Evolutionary conservation across 176 grass and related monocot genomes (phyloP), one percentile per base, ranked within the genome.

Genomic region (Aegilops tauschii): DNA sequence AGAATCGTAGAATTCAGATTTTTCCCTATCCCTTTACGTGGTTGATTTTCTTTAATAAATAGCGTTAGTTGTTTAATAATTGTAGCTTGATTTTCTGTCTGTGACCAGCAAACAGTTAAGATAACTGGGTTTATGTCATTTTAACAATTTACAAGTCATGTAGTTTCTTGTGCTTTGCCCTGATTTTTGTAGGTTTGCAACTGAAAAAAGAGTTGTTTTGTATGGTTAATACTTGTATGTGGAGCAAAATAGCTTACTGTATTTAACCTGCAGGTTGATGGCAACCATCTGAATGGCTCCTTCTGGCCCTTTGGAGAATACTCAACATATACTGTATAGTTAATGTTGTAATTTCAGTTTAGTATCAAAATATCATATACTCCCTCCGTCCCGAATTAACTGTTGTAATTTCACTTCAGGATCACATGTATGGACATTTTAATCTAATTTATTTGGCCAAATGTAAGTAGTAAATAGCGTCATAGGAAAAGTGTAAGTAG

Each of bases 221-320:
- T 47, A 47, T 47, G 44, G 44, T 47, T 13, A 47, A 16, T 5
- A 31, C 12, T 29, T 39, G 27, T 40, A 3, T 80, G 50, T 54
- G 35, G 25, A 56, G 78, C 54, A 56, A 56, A 69, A 23, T 20
- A 16, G 50, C 68, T 69, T 25, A 54, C 32, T 34, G 12, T 84
- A 23, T 42, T 30, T 74, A 86, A 67, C 42, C 9, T 87, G 87
- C 87, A 92, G 91, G 87, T 27, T 78, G 69, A 81, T 59, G 84
- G 62, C 56, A 69, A 77, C 77, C 39, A 69, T 77, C 36, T 70
- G 44, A 71, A 70, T 81, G 76, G 78, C 20, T 80, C 78, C 64
- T 88, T 71, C 32, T 86, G 73, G 84, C 63, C 78, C 68, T 92
- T 84, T 28, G 69, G 69, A 62, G 54, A 70, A 12, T 84, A 84